Evolutionary conservation across 208 protist species (phyloP).

Genomic region (Crithidia brevicula): DNA sequence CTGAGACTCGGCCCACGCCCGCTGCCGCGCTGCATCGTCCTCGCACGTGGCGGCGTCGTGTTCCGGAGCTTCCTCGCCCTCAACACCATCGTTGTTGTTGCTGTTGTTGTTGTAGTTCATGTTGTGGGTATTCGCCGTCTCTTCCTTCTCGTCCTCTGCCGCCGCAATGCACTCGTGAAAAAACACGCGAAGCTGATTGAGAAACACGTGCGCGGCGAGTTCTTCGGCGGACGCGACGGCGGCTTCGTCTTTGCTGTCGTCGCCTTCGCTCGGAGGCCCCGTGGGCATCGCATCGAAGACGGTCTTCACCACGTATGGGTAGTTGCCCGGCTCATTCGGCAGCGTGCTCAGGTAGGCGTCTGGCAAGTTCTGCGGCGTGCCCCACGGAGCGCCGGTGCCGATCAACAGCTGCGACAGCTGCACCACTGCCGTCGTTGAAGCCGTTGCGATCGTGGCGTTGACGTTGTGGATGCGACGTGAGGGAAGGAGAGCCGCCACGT

Average conservation of each 20-base stretch:
- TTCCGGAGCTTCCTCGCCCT: background rate
- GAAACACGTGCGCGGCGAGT: constrained; percentile 29
- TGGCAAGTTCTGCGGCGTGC: constrained; percentile 76
- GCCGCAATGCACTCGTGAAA: constrained; percentile 29
- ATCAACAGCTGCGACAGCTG: constrained; percentile 64
- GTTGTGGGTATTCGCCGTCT: no score
- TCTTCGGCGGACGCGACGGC: constrained; percentile 9
- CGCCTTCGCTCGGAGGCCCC: no score
- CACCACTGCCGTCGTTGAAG: constrained; percentile 1
- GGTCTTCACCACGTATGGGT: constrained; percentile 52
- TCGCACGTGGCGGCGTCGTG: background rate
- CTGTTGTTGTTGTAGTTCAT: no score
- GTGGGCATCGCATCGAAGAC: constrained; percentile 43
- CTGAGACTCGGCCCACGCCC: constrained; percentile 3
- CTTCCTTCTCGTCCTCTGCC: constrained; percentile 2
- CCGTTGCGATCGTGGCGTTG: background rate
- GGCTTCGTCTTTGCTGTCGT: background rate
- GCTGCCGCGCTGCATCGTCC: constrained; percentile 13
- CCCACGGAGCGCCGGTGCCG: constrained; percentile 66
- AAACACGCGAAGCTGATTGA: constrained; percentile 61
- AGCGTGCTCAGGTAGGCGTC: constrained; percentile 66
- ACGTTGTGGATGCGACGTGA: background rate
- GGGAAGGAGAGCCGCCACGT: constrained; percentile 19
- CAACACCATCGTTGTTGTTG: background rate
- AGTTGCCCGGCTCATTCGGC: constrained; percentile 86